Base-by-base conservation (phyloP, 768 basidiomycete species). In the Tremella fuciformis region DNA sequence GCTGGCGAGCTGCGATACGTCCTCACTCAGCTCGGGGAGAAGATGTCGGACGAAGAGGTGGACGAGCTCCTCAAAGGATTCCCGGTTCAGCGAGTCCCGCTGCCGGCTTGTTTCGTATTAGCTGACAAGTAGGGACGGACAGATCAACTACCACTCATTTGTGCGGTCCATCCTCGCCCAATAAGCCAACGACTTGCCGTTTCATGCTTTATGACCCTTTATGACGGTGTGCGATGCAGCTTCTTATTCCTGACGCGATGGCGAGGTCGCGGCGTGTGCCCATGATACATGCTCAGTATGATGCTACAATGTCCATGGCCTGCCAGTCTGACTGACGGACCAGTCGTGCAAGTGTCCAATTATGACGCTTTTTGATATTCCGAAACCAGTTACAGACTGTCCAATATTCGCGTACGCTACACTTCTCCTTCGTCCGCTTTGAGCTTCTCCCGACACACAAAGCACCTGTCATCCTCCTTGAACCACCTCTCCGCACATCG, bases 61-160 rank as follows among this genome's bases (percentile, higher is more conserved):
- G 94, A 98, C 73, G 96, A 99, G 78, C 81, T 99, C 67, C 81
- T 99, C 68, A 97, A 97, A 79, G 92, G 92, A 24, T 90, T 93
- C 34, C 90, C 93, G 78, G 85, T 96, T 57, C 88, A 88, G 78
- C 81, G 88, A 91, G 72, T 50, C 50, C 46, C 26, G 22, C 3
- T 26, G 41, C 55, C 46, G 22, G 44, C 38, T 37, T 8, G 54
- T 22, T n/a, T 3, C n/a, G 3, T 53, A 53, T 53, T 37, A 13
- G 42, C 67, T 50, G 22, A 51, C 15, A 25, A 47, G 3, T 71
- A 96, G 93, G 21, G 93, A 97, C 73, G 94, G 94, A 13, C 96
- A 94, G 68, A 86, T 97, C 74, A 94, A 97, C 79, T 97, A 98
- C 76, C 92, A 94, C 77, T 91, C 89, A 1, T 96, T 98, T 70